phyloP scores from a whole-genome alignment of 2,329 filamentous ascomycete genomes.

The Diaporthe velutina region DNA sequence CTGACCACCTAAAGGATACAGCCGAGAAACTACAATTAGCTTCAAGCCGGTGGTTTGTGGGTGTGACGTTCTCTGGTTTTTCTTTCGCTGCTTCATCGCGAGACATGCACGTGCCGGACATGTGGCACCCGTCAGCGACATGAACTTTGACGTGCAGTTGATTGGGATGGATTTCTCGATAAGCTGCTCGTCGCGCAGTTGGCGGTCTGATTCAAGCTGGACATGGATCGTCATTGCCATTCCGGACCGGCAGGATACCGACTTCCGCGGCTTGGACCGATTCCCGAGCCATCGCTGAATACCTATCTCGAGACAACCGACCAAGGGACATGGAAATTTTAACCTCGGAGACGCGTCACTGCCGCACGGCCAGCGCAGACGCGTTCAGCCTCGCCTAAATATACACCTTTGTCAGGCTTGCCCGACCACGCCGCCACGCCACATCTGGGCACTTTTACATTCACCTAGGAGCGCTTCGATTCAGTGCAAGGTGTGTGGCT shows the following conservation, averaged over 20 bases:
- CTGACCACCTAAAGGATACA: constrained; percentile 18
- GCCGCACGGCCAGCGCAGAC: constrained; percentile 9
- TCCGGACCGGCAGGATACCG: constrained; percentile 11
- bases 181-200: neutral
- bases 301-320: neutral
- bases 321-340: neutral
- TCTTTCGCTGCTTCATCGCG: neutral
- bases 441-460: neutral
- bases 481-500: neutral
- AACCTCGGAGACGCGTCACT: constrained; percentile 24
- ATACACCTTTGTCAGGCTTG: no score
- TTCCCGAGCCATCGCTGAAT: constrained; percentile 1
- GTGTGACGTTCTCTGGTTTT: neutral
- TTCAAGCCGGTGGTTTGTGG: neutral
- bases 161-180: neutral
- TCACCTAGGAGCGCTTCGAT: neutral
- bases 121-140: neutral
- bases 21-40: constrained; percentile 1
- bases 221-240: constrained; percentile 10
- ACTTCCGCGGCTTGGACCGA: constrained; percentile 18
- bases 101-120: neutral
- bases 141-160: neutral
- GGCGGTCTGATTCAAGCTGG: constrained; percentile 26
- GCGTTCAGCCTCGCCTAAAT: neutral
- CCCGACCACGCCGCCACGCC: neutral